A percentile compares a stretch with the other conserved stretches of the same genome.
Evolutionary conservation across 768 basidiomycete species (phyloP).

Genomic region (Lactarius quietus): DNA sequence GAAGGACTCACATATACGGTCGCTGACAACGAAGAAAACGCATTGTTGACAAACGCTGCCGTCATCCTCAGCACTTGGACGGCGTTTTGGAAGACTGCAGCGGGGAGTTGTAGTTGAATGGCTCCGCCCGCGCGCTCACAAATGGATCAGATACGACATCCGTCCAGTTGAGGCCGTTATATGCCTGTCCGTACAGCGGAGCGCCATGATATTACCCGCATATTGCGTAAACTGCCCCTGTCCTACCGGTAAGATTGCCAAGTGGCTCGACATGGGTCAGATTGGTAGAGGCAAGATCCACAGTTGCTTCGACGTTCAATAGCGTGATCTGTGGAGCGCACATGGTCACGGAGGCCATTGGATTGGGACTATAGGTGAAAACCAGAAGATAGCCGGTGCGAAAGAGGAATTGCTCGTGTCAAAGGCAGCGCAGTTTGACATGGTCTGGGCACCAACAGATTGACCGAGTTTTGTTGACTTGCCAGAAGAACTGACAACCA

Average conservation of each 20-base stretch:
- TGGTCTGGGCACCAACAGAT: slow-evolving; percentile 41
- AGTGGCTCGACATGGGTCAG: slow-evolving; percentile 42
- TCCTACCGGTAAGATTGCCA: slow-evolving; percentile 36
- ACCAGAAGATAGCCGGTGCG: slow-evolving; percentile 54
- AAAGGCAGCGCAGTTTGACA: slow-evolving; percentile 29
- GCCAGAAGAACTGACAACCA: slow-evolving; percentile 41
- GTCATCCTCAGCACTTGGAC: slow-evolving; percentile 40
- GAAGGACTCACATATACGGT: slow-evolving; percentile 46
- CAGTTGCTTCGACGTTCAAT: slow-evolving; percentile 42
- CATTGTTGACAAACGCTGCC: slow-evolving; percentile 37
- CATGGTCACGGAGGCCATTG: slow-evolving; percentile 43
- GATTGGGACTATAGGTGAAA: slow-evolving; percentile 42
- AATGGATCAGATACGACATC: slow-evolving; percentile 38
- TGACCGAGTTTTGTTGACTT: slow-evolving; percentile 39
- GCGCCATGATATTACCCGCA: slow-evolving; percentile 41
- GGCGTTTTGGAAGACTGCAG: no score
- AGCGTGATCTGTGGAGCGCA: slow-evolving; percentile 46
- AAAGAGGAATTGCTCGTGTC: slow-evolving; percentile 36
- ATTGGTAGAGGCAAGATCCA: slow-evolving; percentile 45
- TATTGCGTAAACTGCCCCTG: slow-evolving; percentile 39
- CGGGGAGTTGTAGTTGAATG: slow-evolving; percentile 48
- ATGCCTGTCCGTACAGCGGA: slow-evolving; percentile 45
- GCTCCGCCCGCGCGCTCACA: slow-evolving; percentile 39
- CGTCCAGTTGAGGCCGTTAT: slow-evolving; percentile 54
- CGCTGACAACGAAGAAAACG: slow-evolving; percentile 39